phyloP scores from a whole-genome alignment of 768 basidiomycete species.

The Boletus sp. region DNA sequence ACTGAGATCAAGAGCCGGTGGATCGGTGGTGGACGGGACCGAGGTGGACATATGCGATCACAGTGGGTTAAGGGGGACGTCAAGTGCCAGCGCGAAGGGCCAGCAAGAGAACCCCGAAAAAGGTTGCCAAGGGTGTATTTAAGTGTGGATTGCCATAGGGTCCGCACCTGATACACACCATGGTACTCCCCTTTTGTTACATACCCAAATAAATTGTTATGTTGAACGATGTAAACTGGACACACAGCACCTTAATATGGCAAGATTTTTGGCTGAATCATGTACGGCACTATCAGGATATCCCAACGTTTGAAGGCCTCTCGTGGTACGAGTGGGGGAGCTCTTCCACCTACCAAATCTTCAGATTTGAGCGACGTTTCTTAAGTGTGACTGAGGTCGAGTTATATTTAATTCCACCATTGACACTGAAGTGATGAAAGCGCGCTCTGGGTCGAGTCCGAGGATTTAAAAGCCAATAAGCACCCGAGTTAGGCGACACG shows the following conservation, averaged over 20 bases:
- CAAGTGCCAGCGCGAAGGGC: not conserved
- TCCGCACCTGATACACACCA: not conserved
- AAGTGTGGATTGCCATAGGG: not conserved
- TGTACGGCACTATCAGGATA: not conserved
- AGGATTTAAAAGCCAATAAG: not conserved
- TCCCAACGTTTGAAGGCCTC: not conserved
- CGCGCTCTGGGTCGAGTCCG: not conserved
- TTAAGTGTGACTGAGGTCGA: not conserved
- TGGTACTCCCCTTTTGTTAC: not conserved
- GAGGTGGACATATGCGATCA: constrained; percentile 10
- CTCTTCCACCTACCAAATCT: not conserved
- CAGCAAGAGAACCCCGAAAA: not conserved
- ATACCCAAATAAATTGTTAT: not conserved
- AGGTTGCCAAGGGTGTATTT: not conserved
- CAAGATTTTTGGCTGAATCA: not conserved
- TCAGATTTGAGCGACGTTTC: not conserved
- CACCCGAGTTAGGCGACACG: not conserved
- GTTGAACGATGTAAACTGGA: not conserved
- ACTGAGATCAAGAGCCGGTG: constrained; percentile 31
- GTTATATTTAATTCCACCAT: not conserved
- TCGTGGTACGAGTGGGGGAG: not conserved
- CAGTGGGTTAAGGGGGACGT: not conserved
- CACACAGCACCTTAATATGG: not conserved
- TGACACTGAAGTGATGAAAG: not conserved
- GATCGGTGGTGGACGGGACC: not conserved